Evolutionary conservation across 1,284 basidiomycete species (phyloP).

Genomic region (Papiliotrema terrestris): DNA sequence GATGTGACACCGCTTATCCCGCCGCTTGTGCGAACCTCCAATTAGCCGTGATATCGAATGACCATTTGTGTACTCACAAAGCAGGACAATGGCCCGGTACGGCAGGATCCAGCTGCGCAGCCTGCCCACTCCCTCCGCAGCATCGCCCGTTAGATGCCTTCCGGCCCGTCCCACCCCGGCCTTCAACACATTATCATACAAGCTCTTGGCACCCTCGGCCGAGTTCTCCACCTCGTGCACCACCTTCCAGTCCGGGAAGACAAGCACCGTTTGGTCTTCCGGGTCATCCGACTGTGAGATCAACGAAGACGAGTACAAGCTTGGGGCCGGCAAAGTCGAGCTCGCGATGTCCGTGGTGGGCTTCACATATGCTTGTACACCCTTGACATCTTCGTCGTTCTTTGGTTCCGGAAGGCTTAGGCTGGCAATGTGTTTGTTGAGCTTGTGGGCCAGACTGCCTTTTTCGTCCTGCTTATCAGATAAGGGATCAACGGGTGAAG

Average conservation of each 20-base stretch:
- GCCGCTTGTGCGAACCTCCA: conserved; percentile 81
- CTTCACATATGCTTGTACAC: conserved; percentile 11
- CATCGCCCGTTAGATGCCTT: conserved; percentile 35
- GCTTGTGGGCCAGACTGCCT: conserved; percentile 63
- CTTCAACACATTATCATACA: conserved; percentile 64
- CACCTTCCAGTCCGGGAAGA: conserved; percentile 86
- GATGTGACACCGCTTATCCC: conserved; percentile 85
- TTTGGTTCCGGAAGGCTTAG: conserved; percentile 10
- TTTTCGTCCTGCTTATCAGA: conserved; percentile 50
- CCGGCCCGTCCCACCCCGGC: conserved; percentile 52
- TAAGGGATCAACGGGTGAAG: not conserved
- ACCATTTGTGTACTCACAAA: conserved; percentile 59
- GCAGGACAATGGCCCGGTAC: conserved; percentile 64
- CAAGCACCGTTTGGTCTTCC: conserved; percentile 66
- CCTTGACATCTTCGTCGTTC: conserved; percentile 3
- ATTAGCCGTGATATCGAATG: not conserved
- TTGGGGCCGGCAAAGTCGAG: not conserved
- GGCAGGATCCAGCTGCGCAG: conserved; percentile 63
- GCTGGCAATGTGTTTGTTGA: conserved; percentile 43
- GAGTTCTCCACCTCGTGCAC: conserved; percentile 66
- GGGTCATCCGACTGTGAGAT: conserved; percentile 68
- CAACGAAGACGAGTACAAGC: conserved; percentile 66
- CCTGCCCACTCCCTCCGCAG: conserved; percentile 24
- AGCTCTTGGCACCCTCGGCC: conserved; percentile 60
- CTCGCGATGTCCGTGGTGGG: conserved; percentile 26